A percentile compares a stretch with the other conserved stretches of the same genome.
These are phyloP conservation scores for Candida albicans DNA, from an alignment of 1,139 yeast species.

Conservation along the genomic window DNA sequence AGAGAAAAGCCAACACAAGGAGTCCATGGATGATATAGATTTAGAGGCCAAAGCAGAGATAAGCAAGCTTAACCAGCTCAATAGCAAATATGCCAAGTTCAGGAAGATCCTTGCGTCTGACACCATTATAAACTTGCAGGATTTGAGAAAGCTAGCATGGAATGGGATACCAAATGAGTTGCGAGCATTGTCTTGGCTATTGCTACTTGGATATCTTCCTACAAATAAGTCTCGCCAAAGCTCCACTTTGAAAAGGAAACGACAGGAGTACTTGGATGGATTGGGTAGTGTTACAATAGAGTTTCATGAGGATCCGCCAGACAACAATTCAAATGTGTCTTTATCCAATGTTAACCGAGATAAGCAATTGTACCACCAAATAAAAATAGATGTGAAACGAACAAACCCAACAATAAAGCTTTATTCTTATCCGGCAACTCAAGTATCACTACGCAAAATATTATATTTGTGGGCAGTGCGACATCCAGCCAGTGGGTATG, in stretches of 20 bases:
- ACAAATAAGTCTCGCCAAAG: slow-evolving; percentile 76
- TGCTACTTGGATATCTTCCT: slow-evolving; percentile 86
- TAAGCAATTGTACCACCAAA: slow-evolving; percentile 91
- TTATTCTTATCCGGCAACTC: slow-evolving; percentile 70
- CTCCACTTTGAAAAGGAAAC: slow-evolving; percentile 68
- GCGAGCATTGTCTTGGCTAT: slow-evolving; percentile 87
- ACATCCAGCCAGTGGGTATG: slow-evolving; percentile 98
- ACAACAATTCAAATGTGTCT: slow-evolving; percentile 17
- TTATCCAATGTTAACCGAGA: slow-evolving; percentile 43
- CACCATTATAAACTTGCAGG: slow-evolving; percentile 53
- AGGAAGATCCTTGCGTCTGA: slow-evolving; percentile 60
- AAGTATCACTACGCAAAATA: slow-evolving; percentile 74
- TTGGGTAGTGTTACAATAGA: slow-evolving; percentile 42
- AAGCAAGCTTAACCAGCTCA: slow-evolving; percentile 57
- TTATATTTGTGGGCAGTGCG: slow-evolving; percentile 94
- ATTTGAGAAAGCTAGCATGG: slow-evolving; percentile 83
- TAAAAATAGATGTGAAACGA: slow-evolving; percentile 90
- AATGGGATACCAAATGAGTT: slow-evolving; percentile 86
- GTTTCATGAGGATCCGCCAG: slow-evolving; percentile 43
- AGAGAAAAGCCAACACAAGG: slow-evolving; percentile 14
- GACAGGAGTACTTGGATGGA: slow-evolving; percentile 85
- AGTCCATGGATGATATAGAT: slow-evolving; percentile 27
- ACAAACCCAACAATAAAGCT: slow-evolving; percentile 84
- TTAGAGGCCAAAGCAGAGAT: slow-evolving; percentile 43
- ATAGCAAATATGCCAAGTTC: slow-evolving; percentile 66